These are phyloP conservation scores for Xylariaceae sp. DNA, from an alignment of 2,329 filamentous ascomycete genomes.

Conservation along the genomic window DNA sequence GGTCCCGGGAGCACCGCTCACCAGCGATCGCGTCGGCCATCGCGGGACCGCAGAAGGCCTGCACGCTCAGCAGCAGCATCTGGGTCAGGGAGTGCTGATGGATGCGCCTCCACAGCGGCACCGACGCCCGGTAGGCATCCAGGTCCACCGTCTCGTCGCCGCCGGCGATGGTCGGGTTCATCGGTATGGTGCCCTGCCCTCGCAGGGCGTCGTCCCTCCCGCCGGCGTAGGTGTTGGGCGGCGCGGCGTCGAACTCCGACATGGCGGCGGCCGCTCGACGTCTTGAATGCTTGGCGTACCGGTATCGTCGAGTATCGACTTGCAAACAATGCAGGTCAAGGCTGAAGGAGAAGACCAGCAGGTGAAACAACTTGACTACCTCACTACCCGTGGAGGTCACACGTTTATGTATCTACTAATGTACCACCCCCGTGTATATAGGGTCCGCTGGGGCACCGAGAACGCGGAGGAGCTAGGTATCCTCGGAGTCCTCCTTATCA, in stretches of 20 bases:
- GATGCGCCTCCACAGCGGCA: conserved; percentile 35
- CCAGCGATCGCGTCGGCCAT: conserved; percentile 32
- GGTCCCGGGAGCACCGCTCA: conserved; percentile 8
- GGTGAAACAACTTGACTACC: no score
- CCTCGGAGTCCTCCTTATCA: no score
- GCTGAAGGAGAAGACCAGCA: no score
- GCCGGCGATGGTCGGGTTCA: conserved; percentile 10
- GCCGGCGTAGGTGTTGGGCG: conserved; percentile 17
- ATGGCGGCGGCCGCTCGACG: no score
- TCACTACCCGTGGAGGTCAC: no score
- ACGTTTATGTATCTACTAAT: no score
- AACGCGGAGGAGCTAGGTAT: no score
- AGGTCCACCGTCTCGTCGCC: conserved; percentile 27
- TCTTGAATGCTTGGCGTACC: no score
- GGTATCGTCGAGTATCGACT: no score
- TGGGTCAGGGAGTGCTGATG: conserved; percentile 40
- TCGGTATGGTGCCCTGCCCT: conserved; percentile 12
- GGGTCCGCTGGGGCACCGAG: no score
- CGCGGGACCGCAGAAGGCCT: conserved; percentile 35
- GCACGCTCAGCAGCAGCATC: conserved; percentile 39
- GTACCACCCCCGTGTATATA: no score
- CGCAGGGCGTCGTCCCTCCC: conserved; percentile 16
- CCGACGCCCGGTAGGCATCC: conserved; percentile 17
- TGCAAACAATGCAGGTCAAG: no score
- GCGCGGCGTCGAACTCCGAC: conserved; percentile 18